These are phyloP conservation scores for Phytophthora sp. DNA, from an alignment of 352 stramenopile species.

Conservation along the genomic window DNA sequence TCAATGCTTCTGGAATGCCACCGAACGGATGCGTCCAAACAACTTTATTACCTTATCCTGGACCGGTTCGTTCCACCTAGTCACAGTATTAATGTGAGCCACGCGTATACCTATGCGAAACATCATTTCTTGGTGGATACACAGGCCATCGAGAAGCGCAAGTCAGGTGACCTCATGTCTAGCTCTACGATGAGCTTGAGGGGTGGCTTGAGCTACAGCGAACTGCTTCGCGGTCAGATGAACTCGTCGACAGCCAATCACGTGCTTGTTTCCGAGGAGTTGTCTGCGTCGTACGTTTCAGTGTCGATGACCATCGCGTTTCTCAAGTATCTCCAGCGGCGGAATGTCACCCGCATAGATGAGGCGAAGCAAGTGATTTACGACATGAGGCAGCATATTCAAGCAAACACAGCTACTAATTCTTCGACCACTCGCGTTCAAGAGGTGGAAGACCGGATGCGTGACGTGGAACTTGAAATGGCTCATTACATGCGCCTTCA, in stretches of 20 bases:
- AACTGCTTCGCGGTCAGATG: conserved; percentile 66
- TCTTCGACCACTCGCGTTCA: conserved; percentile 26
- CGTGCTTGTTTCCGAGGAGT: conserved; percentile 82
- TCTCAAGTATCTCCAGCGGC: conserved; percentile 70
- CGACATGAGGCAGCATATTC: conserved; percentile 68
- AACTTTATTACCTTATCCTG: conserved; percentile 76
- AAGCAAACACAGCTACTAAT: conserved; percentile 19
- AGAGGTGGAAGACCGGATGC: conserved; percentile 47
- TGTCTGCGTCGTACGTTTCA: conserved; percentile 81
- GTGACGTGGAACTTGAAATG: conserved; percentile 61
- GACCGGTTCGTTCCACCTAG: conserved; percentile 71
- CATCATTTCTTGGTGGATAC: conserved; percentile 84
- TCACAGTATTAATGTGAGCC: conserved; percentile 68
- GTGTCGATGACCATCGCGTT: conserved; percentile 86
- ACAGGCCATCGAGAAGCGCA: conserved; percentile 57
- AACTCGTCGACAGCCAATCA: conserved; percentile 65
- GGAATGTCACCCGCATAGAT: conserved; percentile 72
- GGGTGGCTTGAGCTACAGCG: conserved; percentile 51
- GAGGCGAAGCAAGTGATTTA: conserved; percentile 55
- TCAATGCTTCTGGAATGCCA: conserved; percentile 79
- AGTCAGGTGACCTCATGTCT: conserved; percentile 43
- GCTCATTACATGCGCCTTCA: conserved; percentile 69
- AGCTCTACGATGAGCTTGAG: conserved; percentile 41
- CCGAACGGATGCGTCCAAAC: conserved; percentile 46
- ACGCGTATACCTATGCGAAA: conserved; percentile 83